These are phyloP conservation scores for Remersonia thermophila DNA, from an alignment of 2,329 filamentous ascomycete species.

Conservation along the genomic window DNA sequence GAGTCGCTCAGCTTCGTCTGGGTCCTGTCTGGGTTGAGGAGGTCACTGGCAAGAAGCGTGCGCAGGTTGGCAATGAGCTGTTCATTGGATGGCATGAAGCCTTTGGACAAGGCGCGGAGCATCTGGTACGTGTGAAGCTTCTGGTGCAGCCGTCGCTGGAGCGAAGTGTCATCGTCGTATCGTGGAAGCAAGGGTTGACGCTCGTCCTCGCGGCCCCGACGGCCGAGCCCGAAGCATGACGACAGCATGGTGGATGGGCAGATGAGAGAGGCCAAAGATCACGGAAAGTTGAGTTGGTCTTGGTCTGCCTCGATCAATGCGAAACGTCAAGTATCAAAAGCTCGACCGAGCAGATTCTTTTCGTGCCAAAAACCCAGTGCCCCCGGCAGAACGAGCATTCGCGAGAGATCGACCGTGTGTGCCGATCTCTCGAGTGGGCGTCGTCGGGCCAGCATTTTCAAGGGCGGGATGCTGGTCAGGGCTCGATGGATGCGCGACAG, in stretches of 20 bases:
- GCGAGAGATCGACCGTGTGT: too few relatives aligned
- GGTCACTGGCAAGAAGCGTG: slow-evolving; percentile 62
- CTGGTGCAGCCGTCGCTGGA: slow-evolving; percentile 68
- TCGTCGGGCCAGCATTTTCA: too few relatives aligned
- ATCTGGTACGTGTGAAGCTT: slow-evolving; percentile 94
- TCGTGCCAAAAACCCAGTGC: too few relatives aligned
- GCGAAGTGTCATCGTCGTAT: slow-evolving; percentile 67
- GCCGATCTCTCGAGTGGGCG: too few relatives aligned
- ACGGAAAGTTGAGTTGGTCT: too few relatives aligned
- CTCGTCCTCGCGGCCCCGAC: slow-evolving; percentile 40
- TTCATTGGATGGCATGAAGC: slow-evolving; percentile 86
- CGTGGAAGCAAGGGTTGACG: slow-evolving; percentile 69
- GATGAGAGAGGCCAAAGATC: too few relatives aligned
- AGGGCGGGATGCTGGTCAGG: too few relatives aligned
- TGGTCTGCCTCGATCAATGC: too few relatives aligned
- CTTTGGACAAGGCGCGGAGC: slow-evolving; percentile 65
- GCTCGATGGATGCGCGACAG: too few relatives aligned
- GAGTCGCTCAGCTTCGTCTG: slow-evolving; percentile 64
- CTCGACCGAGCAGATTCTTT: too few relatives aligned
- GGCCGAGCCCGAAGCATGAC: slow-evolving; percentile 50
- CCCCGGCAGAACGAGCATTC: too few relatives aligned
- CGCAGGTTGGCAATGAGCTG: slow-evolving; percentile 71
- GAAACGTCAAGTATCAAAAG: too few relatives aligned
- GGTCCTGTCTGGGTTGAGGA: slow-evolving; percentile 56
- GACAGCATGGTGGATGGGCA: slow-evolving; percentile 14